These are phyloP conservation scores for Syzygium malaccense DNA, from an alignment of 441 rosid genomes.

Conservation along the genomic window DNA sequence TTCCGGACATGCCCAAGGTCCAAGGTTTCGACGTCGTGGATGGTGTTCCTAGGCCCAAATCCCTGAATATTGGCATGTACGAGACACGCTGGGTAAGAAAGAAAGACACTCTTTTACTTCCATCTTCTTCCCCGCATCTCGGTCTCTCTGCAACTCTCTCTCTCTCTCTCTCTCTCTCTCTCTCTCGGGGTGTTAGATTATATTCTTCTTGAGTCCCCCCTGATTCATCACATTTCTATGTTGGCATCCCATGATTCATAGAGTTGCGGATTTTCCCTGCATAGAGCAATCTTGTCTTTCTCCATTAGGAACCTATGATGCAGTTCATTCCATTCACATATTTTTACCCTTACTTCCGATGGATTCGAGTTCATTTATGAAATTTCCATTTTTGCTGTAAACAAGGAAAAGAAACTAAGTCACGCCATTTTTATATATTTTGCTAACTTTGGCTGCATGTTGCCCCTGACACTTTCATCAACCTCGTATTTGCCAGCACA, in stretches of 20 bases:
- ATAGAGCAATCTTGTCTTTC: neutral
- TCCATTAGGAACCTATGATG: no score
- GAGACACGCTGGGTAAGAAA: constrained; percentile 53
- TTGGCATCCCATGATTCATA: neutral
- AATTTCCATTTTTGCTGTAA: neutral
- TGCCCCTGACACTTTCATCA: neutral
- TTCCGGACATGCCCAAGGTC: constrained; percentile 69
- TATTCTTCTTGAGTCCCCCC: neutral
- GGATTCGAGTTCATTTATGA: neutral
- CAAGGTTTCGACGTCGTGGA: constrained; percentile 31
- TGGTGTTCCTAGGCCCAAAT: constrained; percentile 33
- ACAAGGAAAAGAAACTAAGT: neutral
- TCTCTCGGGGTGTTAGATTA: neutral
- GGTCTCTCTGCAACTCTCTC: neutral
- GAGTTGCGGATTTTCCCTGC: neutral
- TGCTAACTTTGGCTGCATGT: neutral
- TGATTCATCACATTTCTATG: neutral
- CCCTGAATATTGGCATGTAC: constrained; percentile 80
- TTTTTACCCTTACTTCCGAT: neutral
- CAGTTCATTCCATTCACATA: no score
- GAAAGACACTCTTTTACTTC: neutral
- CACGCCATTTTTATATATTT: neutral
- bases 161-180: neutral
- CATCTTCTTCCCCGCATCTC: neutral
- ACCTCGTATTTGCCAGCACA: neutral